Base-by-base conservation (phyloP, 2,329 filamentous ascomycete genomes). In the Penicillium frequentans region DNA sequence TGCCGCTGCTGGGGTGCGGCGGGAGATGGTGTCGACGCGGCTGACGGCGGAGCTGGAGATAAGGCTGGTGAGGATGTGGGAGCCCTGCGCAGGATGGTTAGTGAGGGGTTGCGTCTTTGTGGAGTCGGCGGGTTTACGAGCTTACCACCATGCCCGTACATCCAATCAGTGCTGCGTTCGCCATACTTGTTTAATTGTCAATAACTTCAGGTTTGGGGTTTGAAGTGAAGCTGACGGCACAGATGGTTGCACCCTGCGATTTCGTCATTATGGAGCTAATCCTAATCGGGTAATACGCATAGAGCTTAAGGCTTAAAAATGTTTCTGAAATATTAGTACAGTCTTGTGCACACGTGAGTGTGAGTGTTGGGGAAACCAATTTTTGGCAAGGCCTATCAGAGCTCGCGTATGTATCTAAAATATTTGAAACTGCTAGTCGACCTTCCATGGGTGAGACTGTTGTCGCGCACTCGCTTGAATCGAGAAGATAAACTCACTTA, bases 21-120 rank as follows among this genome's bases (percentile, higher is more conserved):
- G 77, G 49, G 77, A 78, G 59, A 82, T 72, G 6, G 78, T 77
- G 54, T 79, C 72, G 45, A 82, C 70, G 16, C 73, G 72, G 39
- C 72, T 70, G 49, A 78, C 64, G 24, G 69, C 63, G 3, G 75
- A 63, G 43, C 75, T 72, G 35, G 71, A 58, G 27, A 80, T 70
- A 14, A 82, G 78, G 46, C 77, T 79, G 53, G 75, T 75, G 69
- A 96, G 86, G 72, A 96, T 93, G 70, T 90, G 80, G 52, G 84
- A 85, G 70, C 93, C 93, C 84, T 86, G 57, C 26, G 5, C 3
- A 16, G 46, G 53, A 23, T 27, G 37, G 16, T 60, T 46, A 58
- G 57, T 52, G 55, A 19, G 57, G 50, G 8, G 26, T 8, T 26
- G 26, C 7, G 26, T 26, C 26, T 26, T 26, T 26, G 26, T 26